Evolutionary conservation across 2,329 filamentous ascomycete genomes (phyloP).

Genomic region (Aspergillus hortae): DNA sequence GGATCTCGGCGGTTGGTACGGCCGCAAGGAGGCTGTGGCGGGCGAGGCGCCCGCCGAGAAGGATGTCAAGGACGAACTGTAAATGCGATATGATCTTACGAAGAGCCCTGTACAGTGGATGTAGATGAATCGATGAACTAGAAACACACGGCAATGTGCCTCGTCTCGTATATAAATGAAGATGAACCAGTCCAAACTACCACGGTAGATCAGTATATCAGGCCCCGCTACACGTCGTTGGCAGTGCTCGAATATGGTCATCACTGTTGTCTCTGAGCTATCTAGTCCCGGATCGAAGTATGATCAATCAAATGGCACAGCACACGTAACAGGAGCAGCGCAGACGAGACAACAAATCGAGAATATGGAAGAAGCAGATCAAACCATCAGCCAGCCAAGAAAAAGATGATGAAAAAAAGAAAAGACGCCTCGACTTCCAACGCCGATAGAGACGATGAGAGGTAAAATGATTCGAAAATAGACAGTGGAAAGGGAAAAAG

Average conservation of each 20-base stretch:
- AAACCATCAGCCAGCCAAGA: conserved; percentile 30
- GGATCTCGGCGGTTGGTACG: conserved; percentile 41
- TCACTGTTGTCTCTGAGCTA: conserved; percentile 23
- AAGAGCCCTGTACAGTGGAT: conserved; percentile 5
- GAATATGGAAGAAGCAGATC: conserved; percentile 15
- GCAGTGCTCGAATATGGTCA: conserved; percentile 7
- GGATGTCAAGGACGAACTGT: conserved; percentile 28
- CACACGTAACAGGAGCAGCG: background rate
- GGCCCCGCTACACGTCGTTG: background rate
- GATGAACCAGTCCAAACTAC: background rate
- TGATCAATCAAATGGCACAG: conserved; percentile 12
- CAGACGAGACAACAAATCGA: conserved; percentile 23
- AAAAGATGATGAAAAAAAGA: conserved; percentile 11
- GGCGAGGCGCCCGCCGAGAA: conserved; percentile 9
- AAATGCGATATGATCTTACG: conserved; percentile 17
- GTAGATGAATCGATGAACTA: background rate
- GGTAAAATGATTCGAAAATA: conserved; percentile 22
- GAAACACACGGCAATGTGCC: background rate
- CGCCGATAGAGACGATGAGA: conserved; percentile 35
- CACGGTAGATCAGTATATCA: background rate
- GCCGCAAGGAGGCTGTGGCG: conserved; percentile 26
- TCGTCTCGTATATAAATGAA: background rate
- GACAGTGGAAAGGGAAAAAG: conserved; percentile 13
- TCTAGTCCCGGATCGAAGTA: conserved; percentile 15
- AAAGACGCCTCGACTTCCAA: conserved; percentile 39